A percentile compares a stretch with the other conserved stretches of the same genome.
phyloP scores from a whole-genome alignment of 164 flowering plant genomes.

The Cinnamomum chago region DNA sequence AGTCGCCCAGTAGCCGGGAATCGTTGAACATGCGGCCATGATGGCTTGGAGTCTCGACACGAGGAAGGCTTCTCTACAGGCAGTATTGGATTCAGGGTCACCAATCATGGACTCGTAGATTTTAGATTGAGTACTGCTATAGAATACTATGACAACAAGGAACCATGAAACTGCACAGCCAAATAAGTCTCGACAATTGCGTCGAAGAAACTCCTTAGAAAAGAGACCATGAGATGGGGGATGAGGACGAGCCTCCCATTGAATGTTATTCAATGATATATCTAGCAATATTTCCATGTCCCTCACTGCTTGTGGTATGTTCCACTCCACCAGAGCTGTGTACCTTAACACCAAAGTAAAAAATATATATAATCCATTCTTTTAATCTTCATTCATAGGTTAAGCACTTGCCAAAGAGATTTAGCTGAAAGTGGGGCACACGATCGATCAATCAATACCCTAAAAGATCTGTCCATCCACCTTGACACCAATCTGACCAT shows the following conservation, averaged over 20 bases:
- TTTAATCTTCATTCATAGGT: too few species aligned
- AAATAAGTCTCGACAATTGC: slow-evolving; percentile 54
- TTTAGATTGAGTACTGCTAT: slow-evolving; percentile 42
- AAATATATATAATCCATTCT: too few species aligned
- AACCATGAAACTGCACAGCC: slow-evolving; percentile 50
- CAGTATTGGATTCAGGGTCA: slow-evolving; percentile 4
- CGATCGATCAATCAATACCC: too few species aligned
- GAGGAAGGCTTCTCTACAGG: slow-evolving; percentile 27
- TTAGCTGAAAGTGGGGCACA: too few species aligned
- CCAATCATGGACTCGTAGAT: neutral
- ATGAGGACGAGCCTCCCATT: slow-evolving; percentile 5
- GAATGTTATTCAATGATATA: neutral
- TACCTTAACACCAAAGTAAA: slow-evolving; percentile 26
- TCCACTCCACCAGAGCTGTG: slow-evolving; percentile 59
- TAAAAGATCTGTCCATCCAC: too few species aligned
- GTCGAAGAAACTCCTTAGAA: slow-evolving; percentile 41
- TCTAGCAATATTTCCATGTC: slow-evolving; percentile 19
- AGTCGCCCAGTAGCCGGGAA: slow-evolving; percentile 61
- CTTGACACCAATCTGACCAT: too few species aligned
- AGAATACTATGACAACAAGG: slow-evolving; percentile 51
- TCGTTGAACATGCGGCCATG: slow-evolving; percentile 41
- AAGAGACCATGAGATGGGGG: slow-evolving; percentile 34
- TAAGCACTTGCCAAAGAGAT: too few species aligned
- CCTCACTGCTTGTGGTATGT: slow-evolving; percentile 29
- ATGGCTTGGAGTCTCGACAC: slow-evolving; percentile 43